Percentiles rank a stretch among this genome's conserved stretches.
Conservation (phyloP, 495 filamentous ascomycete species). For the Xylaria longipes region DNA sequence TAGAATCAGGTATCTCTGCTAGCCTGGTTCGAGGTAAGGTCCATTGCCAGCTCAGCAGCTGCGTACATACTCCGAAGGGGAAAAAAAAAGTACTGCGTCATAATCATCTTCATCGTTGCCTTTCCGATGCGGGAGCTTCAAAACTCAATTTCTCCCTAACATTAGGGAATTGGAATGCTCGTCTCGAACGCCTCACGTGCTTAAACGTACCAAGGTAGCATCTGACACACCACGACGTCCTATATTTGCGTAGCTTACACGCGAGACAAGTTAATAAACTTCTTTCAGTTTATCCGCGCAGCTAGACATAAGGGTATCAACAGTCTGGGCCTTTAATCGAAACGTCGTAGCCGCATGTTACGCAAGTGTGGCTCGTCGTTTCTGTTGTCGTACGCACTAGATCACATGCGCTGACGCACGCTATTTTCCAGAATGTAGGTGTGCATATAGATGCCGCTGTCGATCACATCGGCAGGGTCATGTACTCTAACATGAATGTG, state of each 20-base stretch:
- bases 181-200: neutral
- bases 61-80: neutral
- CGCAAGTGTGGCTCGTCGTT: neutral
- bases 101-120: neutral
- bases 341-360: neutral
- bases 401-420: constrained; percentile 6
- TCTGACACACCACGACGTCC: neutral
- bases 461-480: neutral
- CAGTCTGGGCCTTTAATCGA: neutral
- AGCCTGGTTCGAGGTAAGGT: neutral
- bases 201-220: neutral
- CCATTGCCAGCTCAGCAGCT: neutral
- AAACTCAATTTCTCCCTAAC: neutral
- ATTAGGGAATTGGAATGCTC: neutral
- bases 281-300: neutral
- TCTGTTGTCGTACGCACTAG: neutral
- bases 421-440: neutral
- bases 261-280: neutral
- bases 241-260: neutral
- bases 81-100: neutral
- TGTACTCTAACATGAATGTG: neutral
- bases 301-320: neutral
- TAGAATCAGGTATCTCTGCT: neutral
- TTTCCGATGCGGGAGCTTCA: neutral
- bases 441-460: neutral